Base-by-base conservation (phyloP, 441 rosid species). In the Populus trichocarpa region DNA sequence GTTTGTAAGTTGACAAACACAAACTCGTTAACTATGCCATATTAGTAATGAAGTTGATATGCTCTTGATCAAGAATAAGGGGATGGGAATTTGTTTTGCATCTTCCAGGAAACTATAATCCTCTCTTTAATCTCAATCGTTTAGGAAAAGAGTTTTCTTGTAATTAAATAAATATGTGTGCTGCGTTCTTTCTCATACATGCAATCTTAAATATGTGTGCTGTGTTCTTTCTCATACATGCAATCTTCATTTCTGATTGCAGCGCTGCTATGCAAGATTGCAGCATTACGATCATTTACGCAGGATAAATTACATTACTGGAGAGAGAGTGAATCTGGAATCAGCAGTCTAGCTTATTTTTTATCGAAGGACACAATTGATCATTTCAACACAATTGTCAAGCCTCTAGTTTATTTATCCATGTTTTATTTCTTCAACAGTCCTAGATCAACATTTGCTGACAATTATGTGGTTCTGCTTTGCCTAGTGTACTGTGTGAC, bases 401-500 rank as follows among this genome's bases (percentile, higher is more conserved):
- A 96, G 85, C 99, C 99, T 16, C 82, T 92, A 77, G 95, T 94
- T 67, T 96, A 94, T 83, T 91, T 96, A 79, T 96, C 97, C 35
- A 96, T 94, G 97, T 96, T 91, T 88, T 96, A 86, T 78, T 96
- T 91, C 91, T 94, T 91, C 87, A 94, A 90, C 66, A 94, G 90
- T 73, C 98, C 97, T 2, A 88, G 99, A 83, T 94, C 99, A 16
- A 79, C 89, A 36, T 91, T 96, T 32, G 69, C 83, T 2, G 99
- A 94, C 83, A 94, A 96, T 81, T 96, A 94, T 71, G 69, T 77
- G 4, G 92, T 96, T 79, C 75, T 93, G 85, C 86, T 92, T 69
- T 90, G 97, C 86, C 96, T 96, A 1, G 97, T 92, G 35, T 96
- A 96, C 81, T 94, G 99, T 73, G 96, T 93, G 74, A 94, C 98